phyloP scores from a whole-genome alignment of 495 filamentous ascomycete genomes.

The Hyaloscypha finlandica region DNA sequence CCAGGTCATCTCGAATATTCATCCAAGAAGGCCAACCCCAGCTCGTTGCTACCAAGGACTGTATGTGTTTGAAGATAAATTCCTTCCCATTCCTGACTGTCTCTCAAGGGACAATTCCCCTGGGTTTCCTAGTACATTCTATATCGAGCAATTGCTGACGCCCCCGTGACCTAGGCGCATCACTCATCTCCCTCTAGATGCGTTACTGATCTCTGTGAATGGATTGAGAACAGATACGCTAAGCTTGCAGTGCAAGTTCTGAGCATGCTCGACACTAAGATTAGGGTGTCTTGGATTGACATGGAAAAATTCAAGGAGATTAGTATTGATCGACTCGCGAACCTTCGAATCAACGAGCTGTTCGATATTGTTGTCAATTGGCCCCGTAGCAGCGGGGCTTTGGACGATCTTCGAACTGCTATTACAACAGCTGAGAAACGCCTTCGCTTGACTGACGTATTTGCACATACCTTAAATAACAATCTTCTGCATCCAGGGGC shows the following conservation, averaged over 20 bases:
- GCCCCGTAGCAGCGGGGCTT: constrained; percentile 77
- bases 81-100: too few species aligned
- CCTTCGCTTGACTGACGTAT: constrained; percentile 68
- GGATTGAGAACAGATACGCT: constrained; percentile 72
- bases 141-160: too few species aligned
- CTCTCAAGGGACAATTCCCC: too few species aligned
- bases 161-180: background rate
- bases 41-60: constrained; percentile 20
- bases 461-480: constrained; percentile 65
- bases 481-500: constrained; percentile 85
- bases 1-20: too few species aligned
- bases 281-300: constrained; percentile 55
- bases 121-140: too few species aligned
- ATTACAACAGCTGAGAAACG: constrained; percentile 55
- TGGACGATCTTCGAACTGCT: constrained; percentile 69
- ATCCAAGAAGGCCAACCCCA: background rate
- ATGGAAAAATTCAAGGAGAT: constrained; percentile 82
- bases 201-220: constrained; percentile 59
- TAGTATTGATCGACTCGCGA: constrained; percentile 74
- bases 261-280: constrained; percentile 38
- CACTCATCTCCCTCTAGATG: constrained; percentile 49
- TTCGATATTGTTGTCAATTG: constrained; percentile 88
- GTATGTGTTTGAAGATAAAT: background rate
- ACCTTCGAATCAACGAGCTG: constrained; percentile 75
- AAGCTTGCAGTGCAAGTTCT: constrained; percentile 66